phyloP scores from a whole-genome alignment of 176 grass and related monocot genomes.

The Rhynchospora breviuscula region DNA sequence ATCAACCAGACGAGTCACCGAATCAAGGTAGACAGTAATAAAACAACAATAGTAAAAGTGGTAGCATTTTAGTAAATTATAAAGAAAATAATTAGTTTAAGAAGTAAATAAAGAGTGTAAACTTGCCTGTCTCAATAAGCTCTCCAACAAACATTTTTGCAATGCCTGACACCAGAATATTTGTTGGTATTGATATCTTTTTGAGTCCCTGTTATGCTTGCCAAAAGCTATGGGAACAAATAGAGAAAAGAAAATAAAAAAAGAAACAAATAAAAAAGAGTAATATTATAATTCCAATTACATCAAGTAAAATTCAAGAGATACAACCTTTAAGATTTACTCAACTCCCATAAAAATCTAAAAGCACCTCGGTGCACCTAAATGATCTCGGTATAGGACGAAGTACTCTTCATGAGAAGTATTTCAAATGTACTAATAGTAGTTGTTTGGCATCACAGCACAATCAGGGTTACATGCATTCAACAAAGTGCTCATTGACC shows the following conservation, averaged over 20 bases:
- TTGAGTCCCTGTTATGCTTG: conserved; percentile 83
- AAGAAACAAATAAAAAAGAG: neutral
- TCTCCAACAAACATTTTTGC: conserved; percentile 98
- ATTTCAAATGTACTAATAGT: too few species aligned
- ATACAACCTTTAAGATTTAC: neutral
- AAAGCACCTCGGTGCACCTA: neutral
- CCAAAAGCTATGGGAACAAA: conserved; percentile 56
- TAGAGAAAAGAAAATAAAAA: neutral
- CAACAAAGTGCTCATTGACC: too few species aligned
- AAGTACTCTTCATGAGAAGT: too few species aligned
- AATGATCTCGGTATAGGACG: neutral
- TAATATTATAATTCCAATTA: neutral
- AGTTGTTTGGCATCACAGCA: too few species aligned
- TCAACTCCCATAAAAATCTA: neutral
- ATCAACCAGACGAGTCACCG: conserved; percentile 42
- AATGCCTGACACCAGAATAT: conserved; percentile 93
- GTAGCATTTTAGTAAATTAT: neutral
- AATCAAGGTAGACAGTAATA: too few species aligned
- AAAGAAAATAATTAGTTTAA: neutral
- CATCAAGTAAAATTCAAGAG: too few species aligned
- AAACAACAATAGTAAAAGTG: too few species aligned
- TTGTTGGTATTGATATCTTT: conserved; percentile 94
- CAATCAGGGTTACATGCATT: too few species aligned
- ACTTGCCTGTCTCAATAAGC: conserved; percentile 92
- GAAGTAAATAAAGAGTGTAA: neutral